Percentiles rank a stretch among this genome's conserved stretches.
These are phyloP conservation scores for Saccharomycodes ludwigii DNA, from an alignment of 805 yeast genomes.

Conservation along the genomic window DNA sequence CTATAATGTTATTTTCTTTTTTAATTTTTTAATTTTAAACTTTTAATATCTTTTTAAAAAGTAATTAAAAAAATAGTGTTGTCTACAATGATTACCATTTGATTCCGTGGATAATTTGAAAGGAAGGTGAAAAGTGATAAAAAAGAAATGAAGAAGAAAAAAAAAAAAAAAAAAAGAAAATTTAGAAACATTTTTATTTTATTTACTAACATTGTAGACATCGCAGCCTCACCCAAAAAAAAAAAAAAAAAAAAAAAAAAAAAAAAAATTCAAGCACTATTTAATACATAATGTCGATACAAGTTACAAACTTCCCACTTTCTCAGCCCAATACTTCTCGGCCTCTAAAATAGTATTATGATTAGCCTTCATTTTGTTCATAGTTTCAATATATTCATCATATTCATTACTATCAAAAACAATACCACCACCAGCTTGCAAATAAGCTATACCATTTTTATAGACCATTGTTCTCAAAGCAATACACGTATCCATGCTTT, in stretches of 20 bases:
- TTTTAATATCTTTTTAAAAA: too few species aligned
- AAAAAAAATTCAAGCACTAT: not conserved
- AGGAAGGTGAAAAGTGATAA: not conserved
- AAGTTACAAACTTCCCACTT: slow-evolving; percentile 18
- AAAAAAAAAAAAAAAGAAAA: not conserved
- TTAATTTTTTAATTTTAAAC: too few species aligned
- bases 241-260: not conserved
- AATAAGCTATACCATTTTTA: slow-evolving; percentile 79
- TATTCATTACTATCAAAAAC: slow-evolving; percentile 90
- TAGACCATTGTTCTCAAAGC: slow-evolving; percentile 95
- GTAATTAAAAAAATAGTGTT: too few species aligned
- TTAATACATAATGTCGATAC: too few species aligned
- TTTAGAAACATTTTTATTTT: not conserved
- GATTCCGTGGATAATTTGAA: too few species aligned
- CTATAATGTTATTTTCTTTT: too few species aligned
- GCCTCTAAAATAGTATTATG: slow-evolving; percentile 86
- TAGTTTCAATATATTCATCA: slow-evolving; percentile 91
- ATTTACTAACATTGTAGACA: too few species aligned
- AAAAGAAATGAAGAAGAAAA: slow-evolving; percentile 1
- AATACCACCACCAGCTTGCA: slow-evolving; percentile 99
- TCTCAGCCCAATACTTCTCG: slow-evolving; percentile 60
- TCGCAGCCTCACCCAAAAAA: too few species aligned
- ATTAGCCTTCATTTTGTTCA: slow-evolving; percentile 95
- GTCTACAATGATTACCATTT: too few species aligned
- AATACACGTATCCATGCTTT: slow-evolving; percentile 93